phyloP scores from a whole-genome alignment of 306 rosid genomes.

The Styphnolobium japonicum region DNA sequence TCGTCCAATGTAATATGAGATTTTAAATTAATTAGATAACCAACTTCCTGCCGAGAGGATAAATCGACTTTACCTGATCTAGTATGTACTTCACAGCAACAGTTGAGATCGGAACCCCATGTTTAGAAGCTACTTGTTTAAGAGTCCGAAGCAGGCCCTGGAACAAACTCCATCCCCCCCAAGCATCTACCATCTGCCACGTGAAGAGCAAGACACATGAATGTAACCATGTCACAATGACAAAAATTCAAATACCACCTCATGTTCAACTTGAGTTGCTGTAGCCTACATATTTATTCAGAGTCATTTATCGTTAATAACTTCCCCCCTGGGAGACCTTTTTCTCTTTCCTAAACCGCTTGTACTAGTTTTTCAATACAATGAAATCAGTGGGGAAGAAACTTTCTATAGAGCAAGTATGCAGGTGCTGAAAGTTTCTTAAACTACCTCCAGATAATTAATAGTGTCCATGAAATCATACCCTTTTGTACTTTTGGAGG shows the following conservation, averaged over 20 bases:
- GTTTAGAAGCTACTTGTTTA: constrained; percentile 74
- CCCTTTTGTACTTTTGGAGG: constrained; percentile 92
- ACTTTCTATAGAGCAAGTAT: neutral
- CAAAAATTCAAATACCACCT: neutral
- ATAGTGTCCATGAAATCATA: constrained; percentile 35
- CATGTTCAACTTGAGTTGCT: neutral
- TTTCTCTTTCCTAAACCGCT: neutral
- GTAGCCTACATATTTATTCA: neutral
- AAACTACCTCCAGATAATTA: neutral
- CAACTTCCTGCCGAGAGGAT: neutral
- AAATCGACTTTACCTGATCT: constrained; percentile 65
- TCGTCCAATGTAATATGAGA: neutral
- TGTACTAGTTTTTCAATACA: neutral
- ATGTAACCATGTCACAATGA: neutral
- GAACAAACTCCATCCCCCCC: constrained; percentile 94
- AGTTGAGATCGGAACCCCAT: constrained; percentile 73
- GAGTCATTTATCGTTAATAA: neutral
- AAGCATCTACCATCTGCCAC: constrained; percentile 89
- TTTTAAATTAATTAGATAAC: neutral
- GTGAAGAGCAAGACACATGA: constrained; percentile 1
- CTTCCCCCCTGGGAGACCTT: neutral
- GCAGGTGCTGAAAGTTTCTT: constrained; percentile 21
- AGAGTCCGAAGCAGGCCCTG: constrained; percentile 85
- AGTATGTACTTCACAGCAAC: constrained; percentile 83
- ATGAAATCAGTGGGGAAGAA: constrained; percentile 1